A percentile compares a stretch with the other conserved stretches of the same genome.
phyloP scores from a whole-genome alignment of 2,329 filamentous ascomycete genomes.

The Capronia americana region DNA sequence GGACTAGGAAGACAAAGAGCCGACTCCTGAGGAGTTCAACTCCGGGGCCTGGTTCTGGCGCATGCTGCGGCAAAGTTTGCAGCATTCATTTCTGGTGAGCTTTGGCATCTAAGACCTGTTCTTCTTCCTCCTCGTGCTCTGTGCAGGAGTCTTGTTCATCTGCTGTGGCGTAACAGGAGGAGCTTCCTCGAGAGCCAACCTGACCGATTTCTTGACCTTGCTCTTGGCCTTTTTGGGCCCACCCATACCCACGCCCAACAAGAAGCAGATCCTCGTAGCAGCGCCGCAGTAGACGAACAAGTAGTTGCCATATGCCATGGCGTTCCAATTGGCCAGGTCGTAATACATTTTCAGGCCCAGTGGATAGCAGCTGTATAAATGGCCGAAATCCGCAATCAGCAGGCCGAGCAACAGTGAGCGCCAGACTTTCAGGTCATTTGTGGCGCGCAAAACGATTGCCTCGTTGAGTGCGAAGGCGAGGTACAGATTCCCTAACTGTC shows the following conservation, averaged over 20 bases:
- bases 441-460: conserved; percentile 74
- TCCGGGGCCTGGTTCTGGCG: not conserved
- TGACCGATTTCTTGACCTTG: conserved; percentile 31
- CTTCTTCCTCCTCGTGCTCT: conserved; percentile 35
- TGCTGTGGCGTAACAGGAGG: conserved; percentile 31
- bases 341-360: conserved; percentile 70
- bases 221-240: conserved; percentile 25
- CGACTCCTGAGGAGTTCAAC: not conserved
- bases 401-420: conserved; percentile 69
- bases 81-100: not conserved
- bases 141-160: conserved; percentile 33
- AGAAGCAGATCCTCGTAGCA: conserved; percentile 64
- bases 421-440: conserved; percentile 73
- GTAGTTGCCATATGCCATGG: conserved; percentile 72
- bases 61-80: not conserved
- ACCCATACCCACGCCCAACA: conserved; percentile 60
- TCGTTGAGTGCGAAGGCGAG: conserved; percentile 79
- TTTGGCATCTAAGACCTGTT: conserved; percentile 25
- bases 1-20: not conserved
- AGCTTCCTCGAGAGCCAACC: conserved; percentile 21
- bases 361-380: conserved; percentile 69
- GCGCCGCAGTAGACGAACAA: conserved; percentile 73
- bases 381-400: conserved; percentile 77
- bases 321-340: conserved; percentile 67
- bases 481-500: conserved; percentile 80